These are phyloP conservation scores for Kwoniella botswanensis DNA, from an alignment of 768 basidiomycete species.

Conservation along the genomic window DNA sequence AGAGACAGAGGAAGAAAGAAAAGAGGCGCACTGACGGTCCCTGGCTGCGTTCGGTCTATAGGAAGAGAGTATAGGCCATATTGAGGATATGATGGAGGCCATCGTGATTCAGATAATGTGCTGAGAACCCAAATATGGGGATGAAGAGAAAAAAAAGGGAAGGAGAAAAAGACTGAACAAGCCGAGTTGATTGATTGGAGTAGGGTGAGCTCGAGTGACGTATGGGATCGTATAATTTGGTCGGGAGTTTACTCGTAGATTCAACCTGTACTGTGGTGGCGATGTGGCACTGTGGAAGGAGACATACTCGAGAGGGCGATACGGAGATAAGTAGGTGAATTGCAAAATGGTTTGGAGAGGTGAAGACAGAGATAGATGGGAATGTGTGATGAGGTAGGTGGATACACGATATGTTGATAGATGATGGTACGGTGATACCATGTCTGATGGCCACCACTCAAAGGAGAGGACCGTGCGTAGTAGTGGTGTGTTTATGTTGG, in stretches of 20 bases:
- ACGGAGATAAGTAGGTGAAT: not conserved
- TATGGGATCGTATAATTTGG: constrained; percentile 2
- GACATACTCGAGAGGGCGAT: not conserved
- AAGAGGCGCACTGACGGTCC: constrained; percentile 34
- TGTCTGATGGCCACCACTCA: not conserved
- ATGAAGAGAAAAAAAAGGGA: constrained; percentile 8
- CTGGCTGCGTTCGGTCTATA: constrained; percentile 45
- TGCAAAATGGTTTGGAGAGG: not conserved
- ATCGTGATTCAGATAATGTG: constrained; percentile 15
- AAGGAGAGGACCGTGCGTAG: not conserved
- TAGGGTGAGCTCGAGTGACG: constrained; percentile 12
- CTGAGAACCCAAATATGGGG: constrained; percentile 3
- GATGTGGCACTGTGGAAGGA: constrained; percentile 18
- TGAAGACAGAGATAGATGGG: not conserved
- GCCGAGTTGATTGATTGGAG: not conserved
- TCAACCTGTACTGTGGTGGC: constrained; percentile 9
- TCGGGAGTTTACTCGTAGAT: constrained; percentile 9
- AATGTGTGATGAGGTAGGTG: no score
- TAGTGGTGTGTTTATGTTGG: no score
- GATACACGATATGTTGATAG: not conserved
- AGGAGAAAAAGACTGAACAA: constrained; percentile 1
- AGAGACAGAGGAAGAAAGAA: not conserved
- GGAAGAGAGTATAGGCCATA: constrained; percentile 47
- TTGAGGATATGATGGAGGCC: constrained; percentile 32
- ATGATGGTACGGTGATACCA: not conserved